These are phyloP conservation scores for Lentithecium fluviatile DNA, from an alignment of 495 filamentous ascomycete species.

Conservation along the genomic window DNA sequence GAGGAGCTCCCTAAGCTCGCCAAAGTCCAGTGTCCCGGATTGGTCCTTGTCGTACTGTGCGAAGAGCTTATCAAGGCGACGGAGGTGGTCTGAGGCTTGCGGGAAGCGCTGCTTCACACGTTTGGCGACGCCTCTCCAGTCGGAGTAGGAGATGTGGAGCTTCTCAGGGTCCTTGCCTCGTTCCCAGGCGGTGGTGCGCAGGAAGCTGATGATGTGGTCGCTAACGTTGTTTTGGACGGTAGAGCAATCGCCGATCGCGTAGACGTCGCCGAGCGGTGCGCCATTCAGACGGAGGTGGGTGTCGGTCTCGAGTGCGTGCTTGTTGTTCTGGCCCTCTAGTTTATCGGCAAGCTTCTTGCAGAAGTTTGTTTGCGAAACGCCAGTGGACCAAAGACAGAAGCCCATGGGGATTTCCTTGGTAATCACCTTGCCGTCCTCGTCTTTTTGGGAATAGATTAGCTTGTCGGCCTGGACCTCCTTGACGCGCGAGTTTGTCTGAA, in stretches of 20 bases:
- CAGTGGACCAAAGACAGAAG: slow-evolving; percentile 98
- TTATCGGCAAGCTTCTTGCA: slow-evolving; percentile 69
- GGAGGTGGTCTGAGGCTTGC: slow-evolving; percentile 86
- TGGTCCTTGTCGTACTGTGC: slow-evolving; percentile 89
- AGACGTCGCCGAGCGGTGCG: slow-evolving; percentile 90
- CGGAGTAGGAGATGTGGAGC: slow-evolving; percentile 75
- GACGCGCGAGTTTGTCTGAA: slow-evolving; percentile 88
- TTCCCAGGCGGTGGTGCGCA: slow-evolving; percentile 89
- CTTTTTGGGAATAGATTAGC: slow-evolving; percentile 83
- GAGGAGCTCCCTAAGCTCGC: slow-evolving; percentile 83
- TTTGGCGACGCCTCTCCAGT: slow-evolving; percentile 82
- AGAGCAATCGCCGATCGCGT: slow-evolving; percentile 94
- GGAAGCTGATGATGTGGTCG: slow-evolving; percentile 80
- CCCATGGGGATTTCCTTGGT: slow-evolving; percentile 93
- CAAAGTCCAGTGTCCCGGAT: slow-evolving; percentile 88
- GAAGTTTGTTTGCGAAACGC: slow-evolving; percentile 82
- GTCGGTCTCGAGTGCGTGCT: slow-evolving; percentile 92
- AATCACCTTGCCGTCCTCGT: slow-evolving; percentile 66
- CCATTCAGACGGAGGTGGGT: slow-evolving; percentile 89
- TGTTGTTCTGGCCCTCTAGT: slow-evolving; percentile 74
- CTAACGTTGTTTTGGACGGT: slow-evolving; percentile 96
- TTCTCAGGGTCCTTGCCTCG: slow-evolving; percentile 82
- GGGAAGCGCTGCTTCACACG: slow-evolving; percentile 87
- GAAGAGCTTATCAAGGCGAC: slow-evolving; percentile 85
- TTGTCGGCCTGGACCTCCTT: slow-evolving; percentile 79